These are phyloP conservation scores for Aspergillus texensis DNA, from an alignment of 2,329 filamentous ascomycete genomes.

Conservation along the genomic window DNA sequence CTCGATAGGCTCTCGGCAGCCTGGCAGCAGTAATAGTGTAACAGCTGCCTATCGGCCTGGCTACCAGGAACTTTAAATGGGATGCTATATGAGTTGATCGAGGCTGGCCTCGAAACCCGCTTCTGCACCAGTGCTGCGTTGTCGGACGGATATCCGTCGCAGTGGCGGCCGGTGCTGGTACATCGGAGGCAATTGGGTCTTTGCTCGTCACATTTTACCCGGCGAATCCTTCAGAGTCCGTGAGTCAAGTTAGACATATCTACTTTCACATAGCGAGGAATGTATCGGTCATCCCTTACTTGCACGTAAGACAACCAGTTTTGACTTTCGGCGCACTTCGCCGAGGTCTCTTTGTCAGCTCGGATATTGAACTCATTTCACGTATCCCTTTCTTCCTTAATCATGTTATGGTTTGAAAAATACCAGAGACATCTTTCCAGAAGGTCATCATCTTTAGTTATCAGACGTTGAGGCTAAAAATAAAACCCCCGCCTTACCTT, in stretches of 20 bases:
- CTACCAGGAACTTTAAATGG: constrained; percentile 29
- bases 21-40: constrained; percentile 27
- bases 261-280: not conserved
- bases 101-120: not conserved
- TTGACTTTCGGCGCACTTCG: constrained; percentile 21
- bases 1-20: constrained; percentile 20
- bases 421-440: not conserved
- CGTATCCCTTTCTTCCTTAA: not conserved
- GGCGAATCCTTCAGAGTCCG: constrained; percentile 17
- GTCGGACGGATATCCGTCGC: constrained; percentile 23
- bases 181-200: constrained; percentile 27
- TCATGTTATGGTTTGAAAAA: not conserved
- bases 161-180: constrained; percentile 24
- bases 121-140: not conserved
- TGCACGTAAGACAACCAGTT: constrained; percentile 23
- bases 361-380: not conserved
- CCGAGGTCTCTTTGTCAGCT: not conserved
- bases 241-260: constrained; percentile 5
- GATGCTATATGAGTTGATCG: constrained; percentile 23
- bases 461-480: not conserved
- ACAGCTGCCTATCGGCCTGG: constrained; percentile 25
- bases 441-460: not conserved
- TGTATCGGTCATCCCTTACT: constrained; percentile 3
- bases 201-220: constrained; percentile 32
- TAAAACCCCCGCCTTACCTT: not conserved